phyloP scores from a whole-genome alignment of 805 yeast genomes.

The Saccharomyces eubayanus region DNA sequence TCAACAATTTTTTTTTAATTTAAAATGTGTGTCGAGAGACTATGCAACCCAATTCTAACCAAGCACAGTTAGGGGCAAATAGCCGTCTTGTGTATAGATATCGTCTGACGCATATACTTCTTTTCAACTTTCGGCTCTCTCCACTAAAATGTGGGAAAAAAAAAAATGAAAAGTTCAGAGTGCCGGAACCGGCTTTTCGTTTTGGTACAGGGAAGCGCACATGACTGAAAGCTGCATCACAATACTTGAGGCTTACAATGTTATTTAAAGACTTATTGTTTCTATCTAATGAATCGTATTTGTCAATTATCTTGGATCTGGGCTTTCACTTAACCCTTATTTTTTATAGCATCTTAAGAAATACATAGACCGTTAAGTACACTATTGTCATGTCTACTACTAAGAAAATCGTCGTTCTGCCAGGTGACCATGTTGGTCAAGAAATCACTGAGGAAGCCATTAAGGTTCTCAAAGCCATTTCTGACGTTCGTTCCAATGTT shows the following conservation, averaged over 20 bases:
- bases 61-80: no score
- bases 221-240: background rate
- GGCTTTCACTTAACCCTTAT: background rate
- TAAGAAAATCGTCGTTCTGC: constrained; percentile 77
- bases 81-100: background rate
- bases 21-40: no score
- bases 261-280: background rate
- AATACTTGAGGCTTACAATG: background rate
- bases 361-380: background rate
- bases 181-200: background rate
- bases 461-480: constrained; percentile 78
- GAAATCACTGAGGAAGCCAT: constrained; percentile 87
- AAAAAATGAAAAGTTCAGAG: background rate
- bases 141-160: background rate
- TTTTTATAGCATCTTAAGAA: background rate
- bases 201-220: background rate
- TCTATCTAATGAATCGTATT: background rate
- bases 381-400: constrained; percentile 6
- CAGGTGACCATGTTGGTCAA: constrained; percentile 96
- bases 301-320: background rate
- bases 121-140: background rate
- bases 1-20: no score
- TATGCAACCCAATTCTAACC: no score
- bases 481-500: constrained; percentile 44
- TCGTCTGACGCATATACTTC: background rate